These are phyloP conservation scores for Microbotryum saponariae DNA, from an alignment of 1,284 basidiomycete genomes.

Conservation along the genomic window DNA sequence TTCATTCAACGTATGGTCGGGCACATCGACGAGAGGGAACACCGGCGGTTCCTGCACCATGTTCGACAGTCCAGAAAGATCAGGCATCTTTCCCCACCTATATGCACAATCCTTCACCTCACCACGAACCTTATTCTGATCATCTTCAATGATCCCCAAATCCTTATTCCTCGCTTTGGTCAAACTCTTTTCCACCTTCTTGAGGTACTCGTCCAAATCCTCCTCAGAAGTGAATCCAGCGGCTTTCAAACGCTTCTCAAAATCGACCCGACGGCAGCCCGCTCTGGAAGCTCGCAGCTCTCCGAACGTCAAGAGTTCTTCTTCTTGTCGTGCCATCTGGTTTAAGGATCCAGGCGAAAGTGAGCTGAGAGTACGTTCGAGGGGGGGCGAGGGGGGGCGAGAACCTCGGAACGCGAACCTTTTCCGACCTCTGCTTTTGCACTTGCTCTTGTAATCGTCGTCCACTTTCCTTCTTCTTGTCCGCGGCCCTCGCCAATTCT, in stretches of 20 bases:
- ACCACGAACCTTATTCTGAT: constrained; percentile 44
- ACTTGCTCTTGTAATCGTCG: constrained; percentile 84
- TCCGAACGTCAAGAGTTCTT: constrained; percentile 70
- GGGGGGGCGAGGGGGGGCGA: too few relatives aligned
- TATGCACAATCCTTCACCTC: too few relatives aligned
- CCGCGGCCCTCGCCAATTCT: constrained; percentile 67
- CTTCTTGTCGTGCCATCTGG: constrained; percentile 55
- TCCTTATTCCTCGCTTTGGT: constrained; percentile 68
- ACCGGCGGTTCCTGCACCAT: constrained; percentile 61
- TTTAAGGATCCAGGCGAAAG: not conserved
- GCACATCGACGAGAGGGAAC: constrained; percentile 82
- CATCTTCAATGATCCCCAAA: constrained; percentile 52
- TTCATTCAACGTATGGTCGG: constrained; percentile 89
- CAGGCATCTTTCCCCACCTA: too few relatives aligned
- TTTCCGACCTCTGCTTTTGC: constrained; percentile 76
- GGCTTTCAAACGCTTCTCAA: constrained; percentile 47
- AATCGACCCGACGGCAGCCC: constrained; percentile 67
- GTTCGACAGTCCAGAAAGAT: constrained; percentile 39
- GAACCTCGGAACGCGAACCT: constrained; percentile 48
- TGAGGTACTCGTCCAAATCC: constrained; percentile 63
- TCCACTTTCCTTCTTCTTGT: constrained; percentile 76
- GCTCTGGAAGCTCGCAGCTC: constrained; percentile 58
- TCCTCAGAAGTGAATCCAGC: constrained; percentile 64
- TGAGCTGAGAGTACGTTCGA: not conserved
- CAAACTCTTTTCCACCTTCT: constrained; percentile 62